Percentiles rank a stretch among this genome's conserved stretches.
Evolutionary conservation across 306 rosid genomes (phyloP).

Genomic region (Fragaria iinumae): DNA sequence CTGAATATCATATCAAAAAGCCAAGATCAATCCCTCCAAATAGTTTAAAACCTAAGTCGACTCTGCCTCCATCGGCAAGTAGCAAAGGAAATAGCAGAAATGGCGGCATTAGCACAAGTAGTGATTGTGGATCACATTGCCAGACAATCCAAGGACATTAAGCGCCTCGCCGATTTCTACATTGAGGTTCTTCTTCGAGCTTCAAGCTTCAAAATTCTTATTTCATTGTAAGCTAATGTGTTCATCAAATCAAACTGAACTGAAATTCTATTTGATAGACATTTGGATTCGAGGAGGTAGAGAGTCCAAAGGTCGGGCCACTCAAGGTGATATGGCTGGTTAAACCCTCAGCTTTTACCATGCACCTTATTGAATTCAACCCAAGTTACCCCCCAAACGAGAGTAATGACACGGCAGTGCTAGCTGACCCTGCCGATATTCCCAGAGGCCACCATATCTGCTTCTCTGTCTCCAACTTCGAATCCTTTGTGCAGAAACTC

Average conservation of each 20-base stretch:
- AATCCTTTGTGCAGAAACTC: slow-evolving; percentile 48
- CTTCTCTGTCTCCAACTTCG: slow-evolving; percentile 66
- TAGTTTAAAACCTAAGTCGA: too few species aligned
- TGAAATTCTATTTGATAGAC: slow-evolving; percentile 29
- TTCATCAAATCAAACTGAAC: not conserved
- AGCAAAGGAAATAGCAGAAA: not conserved
- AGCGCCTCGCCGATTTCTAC: slow-evolving; percentile 76
- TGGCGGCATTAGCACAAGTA: slow-evolving; percentile 46
- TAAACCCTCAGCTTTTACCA: slow-evolving; percentile 38
- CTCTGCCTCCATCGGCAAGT: not conserved
- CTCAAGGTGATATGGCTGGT: slow-evolving; percentile 69
- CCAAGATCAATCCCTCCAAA: not conserved
- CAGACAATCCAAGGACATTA: slow-evolving; percentile 58
- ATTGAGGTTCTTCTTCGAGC: slow-evolving; percentile 41
- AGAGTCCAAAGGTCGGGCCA: slow-evolving; percentile 55
- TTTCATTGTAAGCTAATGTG: too few species aligned
- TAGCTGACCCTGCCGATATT: slow-evolving; percentile 60
- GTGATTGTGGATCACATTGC: slow-evolving; percentile 57
- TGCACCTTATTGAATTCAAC: slow-evolving; percentile 69
- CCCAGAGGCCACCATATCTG: slow-evolving; percentile 74
- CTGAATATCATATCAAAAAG: too few species aligned
- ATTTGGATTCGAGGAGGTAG: slow-evolving; percentile 74
- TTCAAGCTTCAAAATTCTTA: not conserved
- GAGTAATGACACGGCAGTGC: slow-evolving; percentile 53
- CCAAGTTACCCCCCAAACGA: slow-evolving; percentile 25